Base-by-base conservation (phyloP, 225 moss, liverwort and hornwort species). In the Thuidium tamariscinum region DNA sequence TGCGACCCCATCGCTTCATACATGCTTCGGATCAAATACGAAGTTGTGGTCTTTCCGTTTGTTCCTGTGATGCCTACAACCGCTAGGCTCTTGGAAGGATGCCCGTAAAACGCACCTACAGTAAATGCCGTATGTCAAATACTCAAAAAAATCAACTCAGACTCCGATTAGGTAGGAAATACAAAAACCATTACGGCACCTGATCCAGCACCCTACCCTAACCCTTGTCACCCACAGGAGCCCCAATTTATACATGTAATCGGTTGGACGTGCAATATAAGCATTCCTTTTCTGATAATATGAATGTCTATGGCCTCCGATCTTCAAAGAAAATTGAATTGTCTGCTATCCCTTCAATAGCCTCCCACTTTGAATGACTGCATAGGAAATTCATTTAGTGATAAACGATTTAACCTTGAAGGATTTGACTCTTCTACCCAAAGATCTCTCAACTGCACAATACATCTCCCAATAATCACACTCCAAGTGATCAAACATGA, bases 31-130 rank as follows among this genome's bases (percentile, higher is more conserved):
- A 99, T 59, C 6, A 99, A 89, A 73, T 92, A 95, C 27, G 97
- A 93, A 11, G 97, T 97, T 19, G 98, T 99, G 39, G 98, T 97
- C 88, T 99, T 99, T 57, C 98, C 98, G 73, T 99, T 99, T 13
- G 98, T 99, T 68, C 98, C 98, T 46, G 98, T 99, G 62, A 99
- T 92, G 66, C 98, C 98, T 34, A 99, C 90, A 32, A 99, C 97
- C n/a, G 92, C 89, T 21, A 99, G 82, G 64, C 90, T 94, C 70
- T 91, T 92, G 21, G 98, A 99, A 12, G 98, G 97, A 83, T 96
- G 96, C 46, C 95, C 93, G 60, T 97, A 99, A 80, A 97, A 96
- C 36, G 98, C 97, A 62, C 94, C 98, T 86, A 52, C 51, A 84
- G 92, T 85, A 83, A 83, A n/a, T 30, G 25, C 22, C 57, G 74